phyloP scores from a whole-genome alignment of 2,329 filamentous ascomycete species.

The Trichoderma breve region DNA sequence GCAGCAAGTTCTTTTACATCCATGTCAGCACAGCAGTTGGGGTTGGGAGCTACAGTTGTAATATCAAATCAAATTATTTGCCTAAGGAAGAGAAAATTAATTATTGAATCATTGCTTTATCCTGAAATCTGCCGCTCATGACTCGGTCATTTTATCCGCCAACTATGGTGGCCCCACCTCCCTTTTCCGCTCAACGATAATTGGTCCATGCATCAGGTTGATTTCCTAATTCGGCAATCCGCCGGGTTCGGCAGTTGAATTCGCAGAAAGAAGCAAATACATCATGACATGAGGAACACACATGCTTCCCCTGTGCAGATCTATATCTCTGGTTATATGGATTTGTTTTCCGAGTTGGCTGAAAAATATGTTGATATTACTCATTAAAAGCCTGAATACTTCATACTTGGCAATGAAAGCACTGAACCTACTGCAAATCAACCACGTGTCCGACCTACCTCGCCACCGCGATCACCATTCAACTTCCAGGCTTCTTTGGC shows the following conservation, averaged over 20 bases:
- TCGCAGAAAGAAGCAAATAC: background rate
- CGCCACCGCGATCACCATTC: background rate
- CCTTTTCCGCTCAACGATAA: background rate
- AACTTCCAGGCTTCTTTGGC: background rate
- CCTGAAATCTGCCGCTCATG: background rate
- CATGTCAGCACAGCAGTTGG: background rate
- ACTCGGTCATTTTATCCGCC: background rate
- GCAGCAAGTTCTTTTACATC: background rate
- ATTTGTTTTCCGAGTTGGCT: rapidly evolving
- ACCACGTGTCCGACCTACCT: background rate
- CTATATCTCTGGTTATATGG: background rate
- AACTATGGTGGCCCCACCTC: background rate
- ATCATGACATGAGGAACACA: background rate
- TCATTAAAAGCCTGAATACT: background rate
- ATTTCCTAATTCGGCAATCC: constrained; percentile 12
- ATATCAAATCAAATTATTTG: background rate
- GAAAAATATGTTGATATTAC: background rate
- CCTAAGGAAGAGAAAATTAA: background rate
- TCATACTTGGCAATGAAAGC: background rate
- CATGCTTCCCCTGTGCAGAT: background rate
- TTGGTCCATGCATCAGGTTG: background rate
- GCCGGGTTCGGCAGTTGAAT: background rate
- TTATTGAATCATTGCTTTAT: background rate
- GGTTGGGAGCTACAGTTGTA: background rate
- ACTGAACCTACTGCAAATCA: background rate